Base-by-base conservation (phyloP, 768 basidiomycete genomes). In the Dentipellis sp. region DNA sequence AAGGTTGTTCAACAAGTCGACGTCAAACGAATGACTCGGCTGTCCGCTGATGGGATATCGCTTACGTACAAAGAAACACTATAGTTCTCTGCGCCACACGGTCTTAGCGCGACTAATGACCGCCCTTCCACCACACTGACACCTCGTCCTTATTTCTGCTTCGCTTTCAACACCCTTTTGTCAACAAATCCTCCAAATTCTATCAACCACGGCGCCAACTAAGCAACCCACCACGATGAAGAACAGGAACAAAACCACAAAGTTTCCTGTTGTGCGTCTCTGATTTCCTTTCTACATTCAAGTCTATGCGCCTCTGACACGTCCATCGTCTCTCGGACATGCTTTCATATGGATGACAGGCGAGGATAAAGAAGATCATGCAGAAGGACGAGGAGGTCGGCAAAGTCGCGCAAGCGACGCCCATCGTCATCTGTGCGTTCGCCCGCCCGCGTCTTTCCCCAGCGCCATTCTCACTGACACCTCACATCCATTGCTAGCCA, bases 331-430 rank as follows among this genome's bases (percentile, higher is more conserved):
- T 22, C 46, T 29, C 19, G 29, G 34, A 19, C 19, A 46, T 21
- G 29, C 23, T 45, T 19, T 36, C 16, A 29, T 56, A 34, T 16
- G 29, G n/a, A 35, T 29, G 37, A 19, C 38, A 95, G 94, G 94
- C 95, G 3, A 86, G 95, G 47, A 98, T 98, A 75, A 98, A 97
- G 79, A 91, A 92, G 75, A 97, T 97, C 55, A 98, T 98, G 91
- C 95, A 98, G 75, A 93, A 94, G 68, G 95, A 98, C 67, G 95
- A 98, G 67, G 95, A 98, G 67, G 95, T 98, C 17, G 95, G 95
- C 56, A 98, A 98, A 69, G 92, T 98, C 35, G 93, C 95, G 2
- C 91, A 94, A 67, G 94, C 92, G 23, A 95, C 94, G 4, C 95
- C 95, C 0, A 81, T 97, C 58, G 91, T 97, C 56, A 97, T 98